phyloP scores from a whole-genome alignment of 129 eudicot species.

The Centella asiatica region DNA sequence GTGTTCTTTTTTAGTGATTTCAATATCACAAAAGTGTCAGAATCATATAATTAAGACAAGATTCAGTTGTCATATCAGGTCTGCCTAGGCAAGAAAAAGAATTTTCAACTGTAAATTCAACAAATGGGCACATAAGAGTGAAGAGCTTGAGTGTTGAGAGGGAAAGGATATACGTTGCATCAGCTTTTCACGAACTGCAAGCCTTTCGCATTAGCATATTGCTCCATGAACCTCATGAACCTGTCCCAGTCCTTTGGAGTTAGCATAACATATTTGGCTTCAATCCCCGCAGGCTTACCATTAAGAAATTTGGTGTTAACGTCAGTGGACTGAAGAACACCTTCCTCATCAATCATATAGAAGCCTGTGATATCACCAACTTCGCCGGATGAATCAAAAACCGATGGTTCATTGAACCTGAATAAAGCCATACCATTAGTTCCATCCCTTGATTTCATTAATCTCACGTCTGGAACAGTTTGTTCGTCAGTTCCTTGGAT shows the following conservation, averaged over 20 bases:
- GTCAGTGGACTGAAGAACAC: conserved; percentile 67
- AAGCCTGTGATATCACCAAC: conserved; percentile 97
- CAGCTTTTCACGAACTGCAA: conserved; percentile 80
- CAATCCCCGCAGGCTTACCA: conserved; percentile 88
- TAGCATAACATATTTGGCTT: conserved; percentile 89
- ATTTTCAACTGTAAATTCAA: conserved; percentile 24
- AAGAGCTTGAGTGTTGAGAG: conserved; percentile 3
- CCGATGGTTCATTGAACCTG: conserved; percentile 80
- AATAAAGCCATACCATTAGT: conserved; percentile 87
- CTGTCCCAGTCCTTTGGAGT: conserved; percentile 93
- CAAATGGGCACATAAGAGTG: conserved; percentile 12
- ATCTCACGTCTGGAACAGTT: conserved; percentile 81
- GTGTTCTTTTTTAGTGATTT: neutral
- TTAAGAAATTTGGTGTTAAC: conserved; percentile 77
- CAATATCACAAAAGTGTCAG: conserved; percentile 3
- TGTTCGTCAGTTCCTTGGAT: conserved; percentile 93
- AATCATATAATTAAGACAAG: conserved; percentile 14
- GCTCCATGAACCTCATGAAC: conserved; percentile 99
- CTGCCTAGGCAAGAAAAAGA: conserved; percentile 24
- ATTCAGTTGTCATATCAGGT: conserved; percentile 23
- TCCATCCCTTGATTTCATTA: conserved; percentile 90
- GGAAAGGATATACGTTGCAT: conserved; percentile 37
- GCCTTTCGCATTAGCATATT: conserved; percentile 80
- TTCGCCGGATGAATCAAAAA: conserved; percentile 91
- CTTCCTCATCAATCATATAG: conserved; percentile 98